Evolutionary conservation across 208 protist species (phyloP), one percentile per base, ranked within the genome.

Genomic region (Vickermania ingenoplastis): DNA sequence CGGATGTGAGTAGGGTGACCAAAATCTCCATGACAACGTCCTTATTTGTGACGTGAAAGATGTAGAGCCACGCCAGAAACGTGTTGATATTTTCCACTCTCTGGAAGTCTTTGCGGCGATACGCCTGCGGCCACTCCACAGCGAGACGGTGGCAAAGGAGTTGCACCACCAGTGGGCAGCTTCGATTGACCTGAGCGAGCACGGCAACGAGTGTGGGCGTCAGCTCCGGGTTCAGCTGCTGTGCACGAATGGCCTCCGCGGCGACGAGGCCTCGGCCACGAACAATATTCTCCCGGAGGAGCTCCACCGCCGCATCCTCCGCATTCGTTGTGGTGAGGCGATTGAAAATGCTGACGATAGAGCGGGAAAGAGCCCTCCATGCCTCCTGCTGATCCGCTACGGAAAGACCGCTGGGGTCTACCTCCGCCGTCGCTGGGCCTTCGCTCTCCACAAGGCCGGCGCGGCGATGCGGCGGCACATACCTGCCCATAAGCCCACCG

Each of bases 221-320:
- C 52, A 99, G 97, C 28, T 82, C 85, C 1, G 97, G 91, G 56
- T 98, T 97, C 0, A 94, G 89, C 23, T 86, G 63, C 79, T 97
- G 97, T 0, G 97, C 92, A 59, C 96, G 92, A 66, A 99, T 93
- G 7, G 98, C 52, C 13, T 91, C 88, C 14, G 95, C 79, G 2
- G 85, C 82, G 1, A 99, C 76, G 28, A 99, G 81, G 7, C 98
- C 98, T 11, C 91, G 87, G 25, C 98, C 98, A 48, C 98, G 87
- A 0, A 99, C 77, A 5, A 99, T 70, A 71, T 99, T 99, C 63
- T 99, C 97, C 11, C 71, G 75, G 67, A 99, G 98, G 7, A 99
- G 67, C 61, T 99, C 97, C 3, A 77, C 77, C 21, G 97, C 76
- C 22, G 98, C 92, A 25, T 95, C 56, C 68, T 89, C 71, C 3